Percentiles rank a stretch among this genome's conserved stretches.
Evolutionary conservation across 2,329 filamentous ascomycete species (phyloP).

Genomic region (Aspergillus novofumigatus): DNA sequence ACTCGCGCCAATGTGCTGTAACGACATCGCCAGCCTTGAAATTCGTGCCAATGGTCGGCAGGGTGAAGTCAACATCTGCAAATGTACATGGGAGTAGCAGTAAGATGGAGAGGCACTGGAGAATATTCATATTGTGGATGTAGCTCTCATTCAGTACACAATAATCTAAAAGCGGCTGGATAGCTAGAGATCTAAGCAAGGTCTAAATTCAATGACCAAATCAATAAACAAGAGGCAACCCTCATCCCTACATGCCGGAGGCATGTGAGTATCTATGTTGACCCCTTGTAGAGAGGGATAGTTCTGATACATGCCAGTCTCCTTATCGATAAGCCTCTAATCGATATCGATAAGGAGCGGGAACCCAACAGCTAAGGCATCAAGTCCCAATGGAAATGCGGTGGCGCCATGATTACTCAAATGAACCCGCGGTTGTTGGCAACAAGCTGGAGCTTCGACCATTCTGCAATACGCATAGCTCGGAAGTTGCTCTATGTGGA

Average conservation of each 20-base stretch:
- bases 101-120: constrained; percentile 27
- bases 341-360: neutral
- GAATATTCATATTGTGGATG: constrained; percentile 26
- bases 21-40: constrained; percentile 49
- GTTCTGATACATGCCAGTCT: neutral
- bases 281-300: neutral
- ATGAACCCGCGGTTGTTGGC: neutral
- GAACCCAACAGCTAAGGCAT: neutral
- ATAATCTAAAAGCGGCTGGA: neutral
- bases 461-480: neutral
- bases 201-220: neutral
- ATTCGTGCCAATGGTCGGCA: constrained; percentile 49
- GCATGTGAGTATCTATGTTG: constrained; percentile 2
- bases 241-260: constrained; percentile 5
- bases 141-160: neutral
- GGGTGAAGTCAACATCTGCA: constrained; percentile 53
- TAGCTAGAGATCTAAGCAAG: neutral
- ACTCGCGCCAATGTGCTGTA: constrained; percentile 55
- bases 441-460: neutral
- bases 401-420: neutral
- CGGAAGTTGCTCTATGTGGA: neutral
- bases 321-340: neutral
- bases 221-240: neutral
- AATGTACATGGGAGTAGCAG: constrained; percentile 40
- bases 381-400: neutral